A percentile compares a stretch with the other conserved stretches of the same genome.
Evolutionary conservation across 2,329 filamentous ascomycete genomes (phyloP).

Genomic region (Aspergillus chevalieri): DNA sequence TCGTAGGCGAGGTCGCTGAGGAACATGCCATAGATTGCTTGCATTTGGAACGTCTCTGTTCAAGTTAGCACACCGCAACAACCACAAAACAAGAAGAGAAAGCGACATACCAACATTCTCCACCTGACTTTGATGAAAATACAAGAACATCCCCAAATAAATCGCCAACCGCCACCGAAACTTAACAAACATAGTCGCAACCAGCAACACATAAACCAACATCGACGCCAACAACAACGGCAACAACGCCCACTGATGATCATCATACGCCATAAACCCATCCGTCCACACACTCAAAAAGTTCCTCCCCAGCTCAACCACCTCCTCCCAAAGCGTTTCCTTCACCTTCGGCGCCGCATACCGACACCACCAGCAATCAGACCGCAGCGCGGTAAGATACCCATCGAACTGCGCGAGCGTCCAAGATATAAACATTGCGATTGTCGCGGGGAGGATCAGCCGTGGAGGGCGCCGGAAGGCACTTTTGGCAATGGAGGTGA

Average conservation of each 20-base stretch:
- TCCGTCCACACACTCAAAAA: constrained; percentile 48
- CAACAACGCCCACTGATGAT: constrained; percentile 51
- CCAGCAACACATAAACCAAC: constrained; percentile 45
- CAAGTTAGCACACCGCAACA: neutral
- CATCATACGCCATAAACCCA: constrained; percentile 47
- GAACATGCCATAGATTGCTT: constrained; percentile 48
- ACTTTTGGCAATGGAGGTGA: constrained; percentile 47
- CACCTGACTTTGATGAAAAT: constrained; percentile 45
- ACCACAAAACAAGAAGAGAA: neutral
- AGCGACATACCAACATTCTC: constrained; percentile 39
- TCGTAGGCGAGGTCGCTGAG: constrained; percentile 48
- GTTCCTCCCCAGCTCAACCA: constrained; percentile 40
- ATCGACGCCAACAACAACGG: constrained; percentile 47
- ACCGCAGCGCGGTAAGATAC: constrained; percentile 43
- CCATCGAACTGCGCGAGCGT: constrained; percentile 44
- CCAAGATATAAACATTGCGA: constrained; percentile 49
- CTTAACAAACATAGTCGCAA: constrained; percentile 40
- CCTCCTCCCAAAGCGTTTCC: constrained; percentile 40
- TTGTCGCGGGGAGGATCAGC: constrained; percentile 47
- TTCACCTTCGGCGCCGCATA: constrained; percentile 43
- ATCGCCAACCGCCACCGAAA: constrained; percentile 44
- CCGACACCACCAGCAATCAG: constrained; percentile 48
- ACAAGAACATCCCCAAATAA: constrained; percentile 42
- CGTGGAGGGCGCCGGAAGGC: constrained; percentile 50
- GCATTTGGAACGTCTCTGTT: constrained; percentile 49